A percentile compares a stretch with the other conserved stretches of the same genome.
Evolutionary conservation across 345 rosid species (phyloP).

Genomic region (Excoecaria cochinchinensis): DNA sequence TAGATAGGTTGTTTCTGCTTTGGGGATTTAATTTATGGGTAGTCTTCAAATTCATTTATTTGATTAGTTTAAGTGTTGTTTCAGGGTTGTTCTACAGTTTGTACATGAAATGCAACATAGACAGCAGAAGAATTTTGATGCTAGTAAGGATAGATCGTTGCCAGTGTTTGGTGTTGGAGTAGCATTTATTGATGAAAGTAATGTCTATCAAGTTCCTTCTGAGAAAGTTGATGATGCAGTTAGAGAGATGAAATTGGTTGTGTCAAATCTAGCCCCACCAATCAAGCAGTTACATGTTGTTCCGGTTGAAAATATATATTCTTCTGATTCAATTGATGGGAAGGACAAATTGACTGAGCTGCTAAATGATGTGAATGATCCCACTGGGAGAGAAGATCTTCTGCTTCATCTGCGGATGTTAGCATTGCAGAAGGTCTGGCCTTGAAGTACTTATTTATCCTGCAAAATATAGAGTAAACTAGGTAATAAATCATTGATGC

Average conservation of each 20-base stretch:
- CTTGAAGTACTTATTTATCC: neutral
- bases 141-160: slow-evolving; percentile 74
- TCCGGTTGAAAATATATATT: slow-evolving; percentile 53
- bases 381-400: slow-evolving; percentile 86
- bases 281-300: slow-evolving; percentile 58
- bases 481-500: slow-evolving; percentile 1
- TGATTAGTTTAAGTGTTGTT: neutral
- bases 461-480: neutral
- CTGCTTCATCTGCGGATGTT: slow-evolving; percentile 59
- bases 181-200: slow-evolving; percentile 69
- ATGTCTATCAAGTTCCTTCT: slow-evolving; percentile 33
- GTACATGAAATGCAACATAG: slow-evolving; percentile 78
- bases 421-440: slow-evolving; percentile 71
- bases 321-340: slow-evolving; percentile 45
- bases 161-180: slow-evolving; percentile 90
- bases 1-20: neutral
- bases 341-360: slow-evolving; percentile 50
- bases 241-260: slow-evolving; percentile 46
- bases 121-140: slow-evolving; percentile 81
- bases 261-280: slow-evolving; percentile 56
- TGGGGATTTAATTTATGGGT: neutral
- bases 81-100: slow-evolving; percentile 80
- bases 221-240: slow-evolving; percentile 33
- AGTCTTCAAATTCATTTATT: slow-evolving; percentile 4
- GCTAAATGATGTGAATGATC: slow-evolving; percentile 52